Evolutionary conservation across 1,284 basidiomycete genomes (phyloP).

Genomic region (Ustilago vetiveriae): DNA sequence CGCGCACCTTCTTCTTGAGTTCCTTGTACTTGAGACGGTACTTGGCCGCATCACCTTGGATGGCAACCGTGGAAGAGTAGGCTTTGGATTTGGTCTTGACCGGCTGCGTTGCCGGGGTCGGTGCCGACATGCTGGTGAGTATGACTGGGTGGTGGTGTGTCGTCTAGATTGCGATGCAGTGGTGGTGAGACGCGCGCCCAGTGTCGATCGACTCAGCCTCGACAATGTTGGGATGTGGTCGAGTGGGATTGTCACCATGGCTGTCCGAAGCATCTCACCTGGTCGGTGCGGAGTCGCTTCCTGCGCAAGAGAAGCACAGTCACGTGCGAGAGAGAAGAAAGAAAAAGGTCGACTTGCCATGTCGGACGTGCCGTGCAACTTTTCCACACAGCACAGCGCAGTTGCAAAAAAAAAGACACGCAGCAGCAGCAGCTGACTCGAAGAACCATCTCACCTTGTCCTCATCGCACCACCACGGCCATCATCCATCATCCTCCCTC

Average conservation of each 20-base stretch:
- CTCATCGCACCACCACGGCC: too few species aligned
- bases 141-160: neutral
- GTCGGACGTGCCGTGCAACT: conserved; percentile 4
- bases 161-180: too few species aligned
- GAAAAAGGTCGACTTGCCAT: neutral
- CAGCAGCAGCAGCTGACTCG: conserved; percentile 8
- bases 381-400: conserved; percentile 11
- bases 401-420: too few species aligned
- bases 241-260: too few species aligned
- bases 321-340: conserved; percentile 20
- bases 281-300: neutral
- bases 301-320: neutral
- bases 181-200: too few species aligned
- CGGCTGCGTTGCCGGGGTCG: conserved; percentile 39
- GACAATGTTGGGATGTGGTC: too few species aligned
- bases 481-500: too few species aligned
- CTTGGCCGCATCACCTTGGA: conserved; percentile 77
- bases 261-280: too few species aligned
- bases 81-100: conserved; percentile 64
- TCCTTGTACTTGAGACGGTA: conserved; percentile 90
- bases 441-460: conserved; percentile 20
- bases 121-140: conserved; percentile 27
- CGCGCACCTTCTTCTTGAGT: conserved; percentile 84
- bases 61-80: conserved; percentile 62
- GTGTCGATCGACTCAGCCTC: too few species aligned